Base-by-base conservation (phyloP, 441 rosid species). In the Corymbia calophylla region DNA sequence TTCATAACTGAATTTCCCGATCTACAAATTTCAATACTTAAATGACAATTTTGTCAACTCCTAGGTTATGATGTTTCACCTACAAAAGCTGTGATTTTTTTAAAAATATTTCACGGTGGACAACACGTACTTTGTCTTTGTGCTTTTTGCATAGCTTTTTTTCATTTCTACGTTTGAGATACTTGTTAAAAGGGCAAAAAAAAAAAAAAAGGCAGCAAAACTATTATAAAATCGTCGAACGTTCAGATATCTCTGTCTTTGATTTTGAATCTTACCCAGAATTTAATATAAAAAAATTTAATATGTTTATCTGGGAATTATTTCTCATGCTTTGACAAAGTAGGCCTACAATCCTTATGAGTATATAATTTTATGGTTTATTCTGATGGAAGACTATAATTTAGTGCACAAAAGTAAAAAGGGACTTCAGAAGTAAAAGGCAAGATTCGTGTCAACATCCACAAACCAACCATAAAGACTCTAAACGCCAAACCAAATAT, bases 261-360 rank as follows among this genome's bases (percentile, higher is more conserved):
- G 84, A 77, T 77, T 77, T 21, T 39, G 84, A 77, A 39, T 39
- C 84, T 77, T 21, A 77, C 29, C 84, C 82, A 73, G 0, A 73
- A 73, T 73, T 1, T 32, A 39, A 77, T 44, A 3, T 23, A 3
- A 2, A 6, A 2, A 19, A 0, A 0, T 10, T 73, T 9, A 21
- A 23, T 77, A 11, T 11, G 8, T 7, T 5, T 23, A 12, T 35
- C 11, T 18, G n/a, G 84, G 51, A 23, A 39, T 39, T 77, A 11
- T 39, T 77, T 44, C 17, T 39, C 84, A 5, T 25, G 82, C 82
- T 39, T 73, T 13, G 29, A 73, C 29, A 73, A 73, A 11, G 47
- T 35, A 19, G 81, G 81, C 48, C 44, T 70, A 9, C 48, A 35
- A 7, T 5, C 27, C 47, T 35, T 35, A 0, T 1, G 27, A 35